Conservation (phyloP, 495 filamentous ascomycete species). For the Endocarpon pusillum region DNA sequence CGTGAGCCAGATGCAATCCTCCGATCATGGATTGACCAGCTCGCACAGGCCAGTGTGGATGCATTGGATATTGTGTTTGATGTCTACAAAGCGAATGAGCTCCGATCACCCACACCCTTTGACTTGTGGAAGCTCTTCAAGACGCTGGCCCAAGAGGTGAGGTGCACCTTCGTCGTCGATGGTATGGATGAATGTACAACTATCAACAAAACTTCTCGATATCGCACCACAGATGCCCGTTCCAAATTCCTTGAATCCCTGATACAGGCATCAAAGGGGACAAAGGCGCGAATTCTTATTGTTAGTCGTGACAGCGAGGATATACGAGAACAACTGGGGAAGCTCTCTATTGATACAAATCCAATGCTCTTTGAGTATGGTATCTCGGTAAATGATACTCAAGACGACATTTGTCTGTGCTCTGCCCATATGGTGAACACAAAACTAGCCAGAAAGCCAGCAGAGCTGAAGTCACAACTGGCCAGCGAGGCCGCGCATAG, state of each 20-base stretch:
- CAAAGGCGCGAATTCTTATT: slow-evolving; percentile 5
- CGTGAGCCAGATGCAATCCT: slow-evolving; percentile 11
- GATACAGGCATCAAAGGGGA: slow-evolving; percentile 1
- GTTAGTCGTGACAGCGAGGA: slow-evolving; percentile 11
- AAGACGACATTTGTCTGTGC: slow-evolving; percentile 3
- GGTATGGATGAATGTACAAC: slow-evolving; percentile 15
- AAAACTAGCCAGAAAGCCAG: slow-evolving; percentile 7
- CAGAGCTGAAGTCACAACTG: slow-evolving; percentile 2
- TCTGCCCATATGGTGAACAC: slow-evolving; percentile 6
- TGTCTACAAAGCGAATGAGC: slow-evolving; percentile 1
- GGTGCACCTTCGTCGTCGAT: slow-evolving; percentile 11
- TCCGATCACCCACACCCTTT: slow-evolving; percentile 2
- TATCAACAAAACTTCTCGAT: slow-evolving; percentile 5
- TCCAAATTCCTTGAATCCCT: slow-evolving; percentile 7
- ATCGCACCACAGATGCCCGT: slow-evolving; percentile 5
- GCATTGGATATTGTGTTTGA: slow-evolving; percentile 5
- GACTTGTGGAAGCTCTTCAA: slow-evolving; percentile 7
- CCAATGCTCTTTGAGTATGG: slow-evolving; percentile 6
- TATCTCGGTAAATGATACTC: slow-evolving; percentile 8
- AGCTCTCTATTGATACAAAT: slow-evolving; percentile 1
- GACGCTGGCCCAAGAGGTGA: slow-evolving; percentile 3
- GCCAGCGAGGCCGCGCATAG: slow-evolving; percentile 7
- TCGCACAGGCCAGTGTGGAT: slow-evolving; percentile 4
- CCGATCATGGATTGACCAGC: slow-evolving; percentile 14
- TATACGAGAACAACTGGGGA: slow-evolving; percentile 6